Evolutionary conservation across 75 land plant species (phyloP), one percentile per base, ranked within the genome.

Genomic region (Selaginella moellendorffii): DNA sequence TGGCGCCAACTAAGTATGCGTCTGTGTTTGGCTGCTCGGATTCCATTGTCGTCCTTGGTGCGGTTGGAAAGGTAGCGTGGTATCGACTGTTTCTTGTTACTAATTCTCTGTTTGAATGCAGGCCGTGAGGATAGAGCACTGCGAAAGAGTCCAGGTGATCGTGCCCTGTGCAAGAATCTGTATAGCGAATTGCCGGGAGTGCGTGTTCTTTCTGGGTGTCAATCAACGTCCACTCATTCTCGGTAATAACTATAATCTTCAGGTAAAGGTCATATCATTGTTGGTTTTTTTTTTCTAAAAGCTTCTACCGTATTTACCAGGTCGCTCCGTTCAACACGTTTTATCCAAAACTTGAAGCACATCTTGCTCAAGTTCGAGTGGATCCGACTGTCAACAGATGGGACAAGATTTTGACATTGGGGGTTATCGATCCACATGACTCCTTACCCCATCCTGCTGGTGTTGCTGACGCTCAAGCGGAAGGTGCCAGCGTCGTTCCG

Each of bases 61-160:
- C 98, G 28, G 82, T 89, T 77, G 98, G 92, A 54, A 88, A 89
- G 96, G 98, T 88, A n/a, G n/a, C n/a, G n/a, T n/a, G n/a, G n/a
- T n/a, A n/a, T n/a, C n/a, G n/a, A n/a, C n/a, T n/a, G n/a, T n/a
- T n/a, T n/a, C n/a, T n/a, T n/a, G n/a, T n/a, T n/a, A n/a, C n/a
- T n/a, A n/a, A n/a, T n/a, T n/a, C n/a, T n/a, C n/a, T n/a, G n/a
- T n/a, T n/a, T n/a, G n/a, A n/a, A n/a, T 65, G 54, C 79, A 93
- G 98, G 85, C 92, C 53, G 85, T 83, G 29, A 76, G 88, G 70
- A 82, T 93, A 42, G 98, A 88, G 72, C 96, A 93, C 58, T 93
- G 98, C 67, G 98, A 93, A 62, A 79, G 96, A 53, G 90, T 93
- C 29, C 96, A 93, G 52, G 70, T 93, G 27, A 89, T 93, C 69